phyloP scores from a whole-genome alignment of 2,329 filamentous ascomycete genomes.

The Fusarium falciforme region DNA sequence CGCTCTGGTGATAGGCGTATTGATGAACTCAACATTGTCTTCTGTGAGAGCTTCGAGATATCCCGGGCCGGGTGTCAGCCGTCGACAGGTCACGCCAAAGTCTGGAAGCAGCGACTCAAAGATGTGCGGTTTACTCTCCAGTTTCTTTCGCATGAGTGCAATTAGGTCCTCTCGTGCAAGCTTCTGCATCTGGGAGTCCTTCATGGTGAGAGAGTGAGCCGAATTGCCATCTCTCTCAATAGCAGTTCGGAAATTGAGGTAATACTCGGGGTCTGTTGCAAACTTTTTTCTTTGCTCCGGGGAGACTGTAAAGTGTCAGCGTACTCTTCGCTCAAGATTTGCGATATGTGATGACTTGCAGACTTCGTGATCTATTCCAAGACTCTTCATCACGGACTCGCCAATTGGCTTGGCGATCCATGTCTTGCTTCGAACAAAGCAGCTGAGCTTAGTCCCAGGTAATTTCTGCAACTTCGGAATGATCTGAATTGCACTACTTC shows the following conservation, averaged over 20 bases:
- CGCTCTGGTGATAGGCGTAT: background rate
- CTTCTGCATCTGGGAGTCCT: background rate
- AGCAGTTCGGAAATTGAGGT: background rate
- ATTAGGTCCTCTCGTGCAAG: background rate
- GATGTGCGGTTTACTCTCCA: background rate
- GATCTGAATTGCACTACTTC: constrained; percentile 12
- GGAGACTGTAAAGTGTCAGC: background rate
- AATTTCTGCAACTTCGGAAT: background rate
- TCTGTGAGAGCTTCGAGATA: background rate
- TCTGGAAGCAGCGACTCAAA: background rate
- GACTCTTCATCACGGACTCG: background rate
- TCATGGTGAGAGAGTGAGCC: background rate
- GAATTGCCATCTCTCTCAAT: background rate
- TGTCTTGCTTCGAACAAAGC: background rate
- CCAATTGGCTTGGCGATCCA: background rate
- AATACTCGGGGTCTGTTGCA: background rate
- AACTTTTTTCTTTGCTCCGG: background rate
- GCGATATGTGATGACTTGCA: background rate
- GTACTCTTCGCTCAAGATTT: background rate
- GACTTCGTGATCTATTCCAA: background rate
- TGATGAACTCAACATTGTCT: background rate
- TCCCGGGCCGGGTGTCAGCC: background rate
- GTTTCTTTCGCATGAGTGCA: background rate
- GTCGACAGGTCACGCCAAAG: background rate
- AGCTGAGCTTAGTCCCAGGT: background rate